A percentile compares a stretch with the other conserved stretches of the same genome.
Conservation (phyloP, 2,329 filamentous ascomycete species). For the Pyricularia sp. region DNA sequence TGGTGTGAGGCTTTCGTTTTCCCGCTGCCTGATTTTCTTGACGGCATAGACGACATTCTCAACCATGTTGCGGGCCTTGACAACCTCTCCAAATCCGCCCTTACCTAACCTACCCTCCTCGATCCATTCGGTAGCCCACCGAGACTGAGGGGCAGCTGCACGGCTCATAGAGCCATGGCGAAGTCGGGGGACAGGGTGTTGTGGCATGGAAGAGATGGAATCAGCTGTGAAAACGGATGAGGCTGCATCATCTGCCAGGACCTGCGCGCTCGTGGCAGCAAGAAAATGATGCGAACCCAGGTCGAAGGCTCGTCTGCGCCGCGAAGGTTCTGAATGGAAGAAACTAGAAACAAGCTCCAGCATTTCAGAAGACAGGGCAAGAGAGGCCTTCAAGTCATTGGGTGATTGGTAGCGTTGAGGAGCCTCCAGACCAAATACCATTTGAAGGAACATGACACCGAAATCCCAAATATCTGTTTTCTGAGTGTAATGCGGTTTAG, state of each 20-base stretch:
- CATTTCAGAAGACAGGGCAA: slow-evolving; percentile 64
- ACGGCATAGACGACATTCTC: slow-evolving; percentile 92
- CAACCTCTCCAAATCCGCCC: slow-evolving; percentile 92
- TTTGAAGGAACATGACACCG: slow-evolving; percentile 83
- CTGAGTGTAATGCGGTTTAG: slow-evolving; percentile 53
- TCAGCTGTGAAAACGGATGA: slow-evolving; percentile 26
- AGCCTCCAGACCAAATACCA: slow-evolving; percentile 80
- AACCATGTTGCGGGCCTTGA: slow-evolving; percentile 88
- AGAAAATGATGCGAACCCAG: slow-evolving; percentile 56
- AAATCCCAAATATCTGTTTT: slow-evolving; percentile 96
- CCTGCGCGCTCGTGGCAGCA: slow-evolving; percentile 49
- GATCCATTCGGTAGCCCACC: slow-evolving; percentile 21
- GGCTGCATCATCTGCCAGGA: slow-evolving; percentile 37
- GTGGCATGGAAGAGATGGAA: slow-evolving; percentile 31
- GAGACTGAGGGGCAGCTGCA: not conserved
- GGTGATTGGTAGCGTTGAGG: slow-evolving; percentile 73
- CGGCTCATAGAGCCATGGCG: slow-evolving; percentile 54
- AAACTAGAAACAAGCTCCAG: slow-evolving; percentile 75
- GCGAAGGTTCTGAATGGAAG: slow-evolving; percentile 77
- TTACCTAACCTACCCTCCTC: slow-evolving; percentile 84
- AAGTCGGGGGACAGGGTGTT: slow-evolving; percentile 33
- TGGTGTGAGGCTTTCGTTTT: slow-evolving; percentile 69
- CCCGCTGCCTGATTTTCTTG: slow-evolving; percentile 87
- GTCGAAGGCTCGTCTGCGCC: slow-evolving; percentile 74
- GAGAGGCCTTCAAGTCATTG: slow-evolving; percentile 58